phyloP scores from a whole-genome alignment of 2,329 filamentous ascomycete species.

The Neofusicoccum cordaticola region DNA sequence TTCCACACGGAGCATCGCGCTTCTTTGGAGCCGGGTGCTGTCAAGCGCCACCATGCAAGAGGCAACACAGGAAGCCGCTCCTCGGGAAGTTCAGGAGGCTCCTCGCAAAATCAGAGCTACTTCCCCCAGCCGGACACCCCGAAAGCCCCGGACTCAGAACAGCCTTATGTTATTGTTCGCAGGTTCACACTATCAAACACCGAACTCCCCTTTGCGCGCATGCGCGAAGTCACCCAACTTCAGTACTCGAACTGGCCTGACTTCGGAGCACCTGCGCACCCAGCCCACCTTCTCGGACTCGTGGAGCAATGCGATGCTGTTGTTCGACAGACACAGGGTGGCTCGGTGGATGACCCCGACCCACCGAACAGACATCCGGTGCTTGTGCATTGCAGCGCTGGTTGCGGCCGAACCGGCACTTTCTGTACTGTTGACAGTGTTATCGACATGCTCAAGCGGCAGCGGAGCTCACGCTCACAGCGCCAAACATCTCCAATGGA shows the following conservation, averaged over 20 bases:
- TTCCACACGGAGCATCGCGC: conserved; percentile 78
- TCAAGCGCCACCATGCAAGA: conserved; percentile 41
- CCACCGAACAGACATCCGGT: conserved; percentile 61
- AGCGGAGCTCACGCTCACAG: conserved; percentile 47
- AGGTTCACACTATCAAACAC: conserved; percentile 82
- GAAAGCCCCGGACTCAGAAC: conserved; percentile 47
- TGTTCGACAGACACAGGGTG: conserved; percentile 47
- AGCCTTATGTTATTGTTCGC: conserved; percentile 76
- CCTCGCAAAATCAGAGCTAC: conserved; percentile 11
- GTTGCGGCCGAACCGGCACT: conserved; percentile 90
- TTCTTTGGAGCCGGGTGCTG: conserved; percentile 63
- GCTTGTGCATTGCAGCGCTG: conserved; percentile 91
- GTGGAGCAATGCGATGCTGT: conserved; percentile 87
- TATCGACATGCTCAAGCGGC: conserved; percentile 93
- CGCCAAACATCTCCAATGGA: conserved; percentile 47
- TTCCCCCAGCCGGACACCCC: conserved; percentile 15
- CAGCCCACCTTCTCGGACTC: conserved; percentile 78
- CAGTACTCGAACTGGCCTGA: conserved; percentile 98
- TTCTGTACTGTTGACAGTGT: conserved; percentile 97
- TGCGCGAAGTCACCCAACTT: conserved; percentile 90
- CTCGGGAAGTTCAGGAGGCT: conserved; percentile 25
- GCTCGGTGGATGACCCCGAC: conserved; percentile 57
- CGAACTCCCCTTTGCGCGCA: conserved; percentile 74
- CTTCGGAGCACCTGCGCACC: conserved; percentile 88
- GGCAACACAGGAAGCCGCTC: conserved; percentile 25